phyloP scores from a whole-genome alignment of 2,329 filamentous ascomycete species.

The Achaetomium macrosporum region DNA sequence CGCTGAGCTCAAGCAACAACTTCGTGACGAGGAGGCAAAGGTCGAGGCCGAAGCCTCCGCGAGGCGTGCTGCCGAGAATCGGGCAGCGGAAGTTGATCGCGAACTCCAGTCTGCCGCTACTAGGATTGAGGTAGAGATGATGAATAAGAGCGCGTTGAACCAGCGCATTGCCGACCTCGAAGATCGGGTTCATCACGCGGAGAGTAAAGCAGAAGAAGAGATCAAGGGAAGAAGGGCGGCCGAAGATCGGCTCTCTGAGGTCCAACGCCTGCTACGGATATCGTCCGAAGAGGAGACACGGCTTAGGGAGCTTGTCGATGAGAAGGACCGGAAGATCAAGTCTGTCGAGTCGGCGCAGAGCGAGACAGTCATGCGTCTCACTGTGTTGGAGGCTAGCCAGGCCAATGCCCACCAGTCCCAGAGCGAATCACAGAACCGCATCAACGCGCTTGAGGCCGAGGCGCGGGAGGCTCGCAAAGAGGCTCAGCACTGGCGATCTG shows the following conservation, averaged over 20 bases:
- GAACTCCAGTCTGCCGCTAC: conserved; percentile 53
- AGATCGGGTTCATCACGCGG: conserved; percentile 58
- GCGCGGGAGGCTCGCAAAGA: conserved; percentile 52
- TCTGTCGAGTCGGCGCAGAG: conserved; percentile 49
- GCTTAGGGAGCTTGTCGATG: conserved; percentile 60
- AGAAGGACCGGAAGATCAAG: conserved; percentile 63
- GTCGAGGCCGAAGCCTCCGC: conserved; percentile 44
- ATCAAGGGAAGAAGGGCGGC: conserved; percentile 57
- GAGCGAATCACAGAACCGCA: conserved; percentile 49
- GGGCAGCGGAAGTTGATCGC: conserved; percentile 46
- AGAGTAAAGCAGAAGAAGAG: conserved; percentile 60
- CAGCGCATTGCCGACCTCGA: conserved; percentile 64
- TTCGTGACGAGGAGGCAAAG: conserved; percentile 43
- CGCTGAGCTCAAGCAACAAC: conserved; percentile 52
- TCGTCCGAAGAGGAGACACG: conserved; percentile 68
- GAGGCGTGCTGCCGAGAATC: conserved; percentile 49
- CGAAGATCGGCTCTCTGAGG: conserved; percentile 66
- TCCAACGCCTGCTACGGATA: conserved; percentile 62
- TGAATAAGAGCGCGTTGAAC: conserved; percentile 53
- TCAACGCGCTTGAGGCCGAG: conserved; percentile 49
- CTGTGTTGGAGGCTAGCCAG: conserved; percentile 64
- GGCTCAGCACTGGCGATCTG: conserved; percentile 53
- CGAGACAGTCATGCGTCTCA: conserved; percentile 55
- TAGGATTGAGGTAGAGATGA: conserved; percentile 54
- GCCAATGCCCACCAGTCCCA: conserved; percentile 49